These are phyloP conservation scores for Thamnidium elegans DNA, from an alignment of 192 early-diverging fungal genomes.

Conservation along the genomic window DNA sequence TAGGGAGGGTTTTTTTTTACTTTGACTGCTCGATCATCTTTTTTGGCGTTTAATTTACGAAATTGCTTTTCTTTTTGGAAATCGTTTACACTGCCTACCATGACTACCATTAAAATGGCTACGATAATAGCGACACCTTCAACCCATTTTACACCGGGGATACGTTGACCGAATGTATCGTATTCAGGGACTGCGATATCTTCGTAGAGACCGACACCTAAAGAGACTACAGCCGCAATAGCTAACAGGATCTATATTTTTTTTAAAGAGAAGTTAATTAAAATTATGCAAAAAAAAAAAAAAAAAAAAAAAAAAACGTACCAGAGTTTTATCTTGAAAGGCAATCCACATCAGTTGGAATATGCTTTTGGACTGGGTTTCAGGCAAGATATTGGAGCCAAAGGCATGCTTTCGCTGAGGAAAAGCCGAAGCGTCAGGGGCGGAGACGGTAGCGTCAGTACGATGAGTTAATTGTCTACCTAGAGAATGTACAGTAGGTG, in stretches of 20 bases:
- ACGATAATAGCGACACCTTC: constrained; percentile 84
- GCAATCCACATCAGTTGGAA: constrained; percentile 76
- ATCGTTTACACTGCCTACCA: constrained; percentile 79
- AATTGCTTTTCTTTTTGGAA: constrained; percentile 88
- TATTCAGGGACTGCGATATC: constrained; percentile 57
- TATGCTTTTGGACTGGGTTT: constrained; percentile 63
- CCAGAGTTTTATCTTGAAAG: constrained; percentile 75
- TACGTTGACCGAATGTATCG: constrained; percentile 30
- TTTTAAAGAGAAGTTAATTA: too few relatives aligned
- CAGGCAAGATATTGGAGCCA: constrained; percentile 69
- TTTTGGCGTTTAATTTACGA: constrained; percentile 78
- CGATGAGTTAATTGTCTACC: constrained; percentile 14
- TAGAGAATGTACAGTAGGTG: constrained; percentile 12
- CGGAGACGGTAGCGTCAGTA: constrained; percentile 5
- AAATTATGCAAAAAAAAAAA: too few relatives aligned
- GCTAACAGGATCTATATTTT: constrained; percentile 62
- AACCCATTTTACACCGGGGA: constrained; percentile 76
- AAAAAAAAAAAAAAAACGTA: too few relatives aligned
- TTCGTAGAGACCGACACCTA: constrained; percentile 81
- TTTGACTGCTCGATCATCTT: constrained; percentile 77
- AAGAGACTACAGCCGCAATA: constrained; percentile 74
- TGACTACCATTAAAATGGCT: constrained; percentile 72
- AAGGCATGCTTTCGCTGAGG: constrained; percentile 56
- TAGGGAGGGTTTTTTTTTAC: constrained; percentile 33
- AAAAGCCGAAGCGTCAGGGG: constrained; percentile 43